A percentile compares a stretch with the other conserved stretches of the same genome.
Evolutionary conservation across 768 basidiomycete species (phyloP).

Genomic region (Leucosporidium creatinivorum): DNA sequence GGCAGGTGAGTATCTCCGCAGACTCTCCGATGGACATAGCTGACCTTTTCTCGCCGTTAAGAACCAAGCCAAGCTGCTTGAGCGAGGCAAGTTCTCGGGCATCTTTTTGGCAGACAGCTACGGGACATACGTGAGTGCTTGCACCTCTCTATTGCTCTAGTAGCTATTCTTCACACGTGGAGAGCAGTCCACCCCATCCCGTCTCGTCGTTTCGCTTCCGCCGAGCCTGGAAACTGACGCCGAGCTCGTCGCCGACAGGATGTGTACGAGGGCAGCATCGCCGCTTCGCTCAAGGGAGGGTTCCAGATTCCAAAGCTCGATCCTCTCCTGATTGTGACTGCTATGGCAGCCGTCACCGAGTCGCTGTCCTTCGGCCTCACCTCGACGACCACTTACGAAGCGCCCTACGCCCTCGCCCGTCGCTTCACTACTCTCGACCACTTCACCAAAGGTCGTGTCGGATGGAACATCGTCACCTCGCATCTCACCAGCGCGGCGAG

Average conservation of each 20-base stretch:
- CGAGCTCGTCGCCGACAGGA: background rate
- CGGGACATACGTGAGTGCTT: background rate
- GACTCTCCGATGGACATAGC: background rate
- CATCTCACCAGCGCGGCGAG: background rate
- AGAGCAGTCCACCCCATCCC: too few species aligned
- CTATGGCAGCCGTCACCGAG: background rate
- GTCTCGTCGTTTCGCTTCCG: too few species aligned
- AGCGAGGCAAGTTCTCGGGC: constrained; percentile 6
- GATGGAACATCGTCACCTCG: constrained; percentile 10
- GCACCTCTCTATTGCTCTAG: background rate
- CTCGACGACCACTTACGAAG: background rate
- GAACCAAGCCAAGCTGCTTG: constrained; percentile 10
- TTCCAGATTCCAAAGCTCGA: background rate
- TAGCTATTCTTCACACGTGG: too few species aligned
- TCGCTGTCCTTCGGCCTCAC: constrained; percentile 11
- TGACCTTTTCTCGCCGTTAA: background rate
- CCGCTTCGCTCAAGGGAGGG: background rate
- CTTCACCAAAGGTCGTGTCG: constrained; percentile 10
- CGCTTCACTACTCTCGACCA: constrained; percentile 13
- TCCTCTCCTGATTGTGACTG: background rate
- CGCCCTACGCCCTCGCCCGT: constrained; percentile 2
- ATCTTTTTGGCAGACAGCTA: background rate
- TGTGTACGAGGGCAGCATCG: background rate
- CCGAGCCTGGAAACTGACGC: too few species aligned
- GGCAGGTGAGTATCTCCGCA: background rate